Percentiles rank a stretch among this genome's conserved stretches.
phyloP scores from a whole-genome alignment of 176 grass and related monocot genomes.

The Leersia perrieri region DNA sequence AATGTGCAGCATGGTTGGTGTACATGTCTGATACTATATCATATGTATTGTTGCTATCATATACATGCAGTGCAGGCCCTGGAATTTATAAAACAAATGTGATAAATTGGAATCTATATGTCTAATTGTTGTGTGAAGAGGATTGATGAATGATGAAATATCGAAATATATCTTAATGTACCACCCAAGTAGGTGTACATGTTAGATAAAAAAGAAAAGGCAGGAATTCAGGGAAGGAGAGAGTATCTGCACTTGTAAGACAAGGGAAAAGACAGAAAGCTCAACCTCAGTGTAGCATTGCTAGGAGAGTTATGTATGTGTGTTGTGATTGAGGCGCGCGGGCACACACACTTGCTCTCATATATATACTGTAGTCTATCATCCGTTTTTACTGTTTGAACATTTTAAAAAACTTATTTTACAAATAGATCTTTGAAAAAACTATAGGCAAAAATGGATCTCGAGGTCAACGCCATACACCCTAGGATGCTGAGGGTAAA shows the following conservation, averaged over 20 bases:
- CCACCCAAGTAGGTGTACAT: conserved; percentile 34
- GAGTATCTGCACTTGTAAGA: conserved; percentile 34
- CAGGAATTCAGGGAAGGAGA: conserved; percentile 15
- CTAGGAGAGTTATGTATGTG: conserved; percentile 25
- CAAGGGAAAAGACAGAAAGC: conserved; percentile 68
- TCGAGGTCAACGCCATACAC: too few species aligned
- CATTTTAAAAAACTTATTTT: too few species aligned
- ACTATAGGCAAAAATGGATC: too few species aligned
- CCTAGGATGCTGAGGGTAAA: too few species aligned
- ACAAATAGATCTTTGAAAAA: too few species aligned
- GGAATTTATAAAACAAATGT: background rate
- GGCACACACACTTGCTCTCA: background rate
- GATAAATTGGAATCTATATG: background rate
- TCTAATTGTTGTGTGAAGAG: background rate
- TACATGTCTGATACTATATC: background rate
- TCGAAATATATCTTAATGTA: conserved; percentile 26
- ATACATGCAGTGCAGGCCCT: background rate
- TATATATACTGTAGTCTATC: background rate
- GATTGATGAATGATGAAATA: too few species aligned
- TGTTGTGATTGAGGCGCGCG: background rate
- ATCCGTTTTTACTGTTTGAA: too few species aligned
- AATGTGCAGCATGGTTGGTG: conserved; percentile 16
- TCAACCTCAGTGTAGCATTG: conserved; percentile 47
- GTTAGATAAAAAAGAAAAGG: conserved; percentile 11
- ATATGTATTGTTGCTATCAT: background rate